These are phyloP conservation scores for Lichtheimia hyalospora DNA, from an alignment of 371 early-diverging fungal genomes.

Conservation along the genomic window DNA sequence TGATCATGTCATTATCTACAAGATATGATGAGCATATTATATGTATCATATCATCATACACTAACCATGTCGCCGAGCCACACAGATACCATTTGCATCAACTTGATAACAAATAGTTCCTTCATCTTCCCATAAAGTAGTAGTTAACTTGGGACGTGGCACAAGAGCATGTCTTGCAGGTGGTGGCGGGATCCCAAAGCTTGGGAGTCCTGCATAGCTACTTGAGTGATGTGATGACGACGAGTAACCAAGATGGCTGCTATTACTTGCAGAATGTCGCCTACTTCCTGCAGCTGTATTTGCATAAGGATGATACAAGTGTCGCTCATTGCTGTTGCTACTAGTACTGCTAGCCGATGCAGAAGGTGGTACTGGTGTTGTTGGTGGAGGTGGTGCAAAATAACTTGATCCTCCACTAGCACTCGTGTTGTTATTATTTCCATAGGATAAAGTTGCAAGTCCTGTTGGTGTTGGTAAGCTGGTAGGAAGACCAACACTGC, in stretches of 20 bases:
- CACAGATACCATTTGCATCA: constrained; percentile 75
- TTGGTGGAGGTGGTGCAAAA: constrained; percentile 12
- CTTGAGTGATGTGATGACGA: neutral
- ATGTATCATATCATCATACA: neutral
- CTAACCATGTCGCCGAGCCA: constrained; percentile 75
- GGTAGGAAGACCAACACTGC: neutral
- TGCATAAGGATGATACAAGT: constrained; percentile 17
- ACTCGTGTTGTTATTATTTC: neutral
- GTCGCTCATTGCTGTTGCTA: constrained; percentile 1
- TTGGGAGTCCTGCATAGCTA: constrained; percentile 7
- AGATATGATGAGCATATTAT: constrained; percentile 5
- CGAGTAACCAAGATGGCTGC: constrained; percentile 3
- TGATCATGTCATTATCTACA: constrained; percentile 79
- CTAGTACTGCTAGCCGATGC: constrained; percentile 3
- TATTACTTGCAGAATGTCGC: constrained; percentile 11
- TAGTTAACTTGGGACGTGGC: constrained; percentile 63
- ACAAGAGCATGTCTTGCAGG: constrained; percentile 7
- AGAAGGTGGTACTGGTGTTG: constrained; percentile 14
- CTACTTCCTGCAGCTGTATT: neutral
- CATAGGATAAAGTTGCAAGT: neutral
- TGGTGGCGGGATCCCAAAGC: constrained; percentile 5
- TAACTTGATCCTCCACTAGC: constrained; percentile 1
- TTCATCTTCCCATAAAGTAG: constrained; percentile 85
- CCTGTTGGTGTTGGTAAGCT: constrained; percentile 8
- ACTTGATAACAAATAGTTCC: constrained; percentile 78